These are phyloP conservation scores for Aspergillus avenaceus DNA, from an alignment of 495 filamentous ascomycete genomes.

Conservation along the genomic window DNA sequence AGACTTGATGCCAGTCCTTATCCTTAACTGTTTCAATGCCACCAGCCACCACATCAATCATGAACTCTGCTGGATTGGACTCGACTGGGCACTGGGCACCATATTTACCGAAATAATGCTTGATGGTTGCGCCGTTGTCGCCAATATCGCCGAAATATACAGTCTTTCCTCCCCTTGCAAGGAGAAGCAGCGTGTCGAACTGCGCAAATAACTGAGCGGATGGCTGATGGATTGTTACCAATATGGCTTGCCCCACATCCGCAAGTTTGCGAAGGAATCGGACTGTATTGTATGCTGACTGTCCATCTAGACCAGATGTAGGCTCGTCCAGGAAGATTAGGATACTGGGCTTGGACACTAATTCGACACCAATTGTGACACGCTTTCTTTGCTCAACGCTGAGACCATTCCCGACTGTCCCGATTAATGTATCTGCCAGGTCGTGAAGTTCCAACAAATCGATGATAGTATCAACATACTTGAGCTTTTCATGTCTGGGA, in stretches of 20 bases:
- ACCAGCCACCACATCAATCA: slow-evolving; percentile 74
- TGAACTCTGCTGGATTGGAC: slow-evolving; percentile 83
- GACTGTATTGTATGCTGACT: slow-evolving; percentile 61
- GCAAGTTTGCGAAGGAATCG: slow-evolving; percentile 61
- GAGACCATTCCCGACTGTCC: slow-evolving; percentile 46
- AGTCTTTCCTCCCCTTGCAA: slow-evolving; percentile 63
- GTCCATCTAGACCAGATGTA: slow-evolving; percentile 63
- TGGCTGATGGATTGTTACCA: slow-evolving; percentile 76
- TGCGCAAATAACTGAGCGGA: slow-evolving; percentile 65
- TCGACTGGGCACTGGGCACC: slow-evolving; percentile 68
- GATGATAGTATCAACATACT: slow-evolving; percentile 56
- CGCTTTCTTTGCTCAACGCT: slow-evolving; percentile 59
- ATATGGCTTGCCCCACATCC: slow-evolving; percentile 62
- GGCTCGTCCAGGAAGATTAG: slow-evolving; percentile 76
- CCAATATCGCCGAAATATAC: slow-evolving; percentile 69
- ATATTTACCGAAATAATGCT: slow-evolving; percentile 72
- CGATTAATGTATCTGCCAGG: slow-evolving; percentile 51
- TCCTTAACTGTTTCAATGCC: slow-evolving; percentile 20
- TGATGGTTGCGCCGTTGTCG: slow-evolving; percentile 45
- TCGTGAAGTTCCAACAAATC: slow-evolving; percentile 54
- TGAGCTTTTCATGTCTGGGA: slow-evolving; percentile 51
- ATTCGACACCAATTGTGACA: slow-evolving; percentile 64
- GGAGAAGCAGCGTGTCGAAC: slow-evolving; percentile 66
- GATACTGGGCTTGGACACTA: slow-evolving; percentile 62
- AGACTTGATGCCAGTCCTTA: slow-evolving; percentile 60